Evolutionary conservation across 164 flowering plant genomes (phyloP), one percentile per base, ranked within the genome.

Genomic region (Sedum album): DNA sequence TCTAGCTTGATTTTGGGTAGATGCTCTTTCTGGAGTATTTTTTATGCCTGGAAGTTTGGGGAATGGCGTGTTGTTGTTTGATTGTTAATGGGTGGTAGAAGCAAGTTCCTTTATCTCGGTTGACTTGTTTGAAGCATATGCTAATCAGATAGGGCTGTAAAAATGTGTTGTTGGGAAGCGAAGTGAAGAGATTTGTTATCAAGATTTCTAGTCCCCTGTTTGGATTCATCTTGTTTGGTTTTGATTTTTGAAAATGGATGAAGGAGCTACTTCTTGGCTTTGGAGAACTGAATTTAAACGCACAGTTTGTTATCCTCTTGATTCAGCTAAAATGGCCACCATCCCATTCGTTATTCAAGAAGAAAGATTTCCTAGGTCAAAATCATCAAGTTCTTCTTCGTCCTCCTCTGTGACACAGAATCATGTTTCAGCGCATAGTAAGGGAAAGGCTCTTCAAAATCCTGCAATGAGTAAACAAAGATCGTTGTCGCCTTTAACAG

Each of bases 401-500:
- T 49, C 55, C 25, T 49, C 55, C 55, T 49, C 25, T 49, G 5
- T 7, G 15, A 41, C 55, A 1, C 23, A 49, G 55, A 49, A 18
- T 18, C 55, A n/a, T 18, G 7, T 49, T 49, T 18, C 55, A 49
- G 65, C 38, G 17, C 4, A 38, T 62, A 62, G 38, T 62, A 28
- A 5, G 2, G 2, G 13, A 14, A 62, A 62, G 33, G 15, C 38
- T 62, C 38, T 17, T 18, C 38, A 31, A 62, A 62, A 62, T 25
- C 38, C 36, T 6, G 33, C 17, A 28, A 35, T 62, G n/a, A 78
- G 11, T 62, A 85, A 79, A 72, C 86, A 75, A 66, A 83, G 97
- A 76, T 81, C 96, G 17, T 26, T 75, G 31, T 89, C 97, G 23
- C 98, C 97, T 21, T 62, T 68, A 6, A 87, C 90, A 0, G 63